Percentiles rank a stretch among this genome's conserved stretches.
Evolutionary conservation across 73 alveolate genomes (phyloP).

Genomic region (Stentor roeselii): DNA sequence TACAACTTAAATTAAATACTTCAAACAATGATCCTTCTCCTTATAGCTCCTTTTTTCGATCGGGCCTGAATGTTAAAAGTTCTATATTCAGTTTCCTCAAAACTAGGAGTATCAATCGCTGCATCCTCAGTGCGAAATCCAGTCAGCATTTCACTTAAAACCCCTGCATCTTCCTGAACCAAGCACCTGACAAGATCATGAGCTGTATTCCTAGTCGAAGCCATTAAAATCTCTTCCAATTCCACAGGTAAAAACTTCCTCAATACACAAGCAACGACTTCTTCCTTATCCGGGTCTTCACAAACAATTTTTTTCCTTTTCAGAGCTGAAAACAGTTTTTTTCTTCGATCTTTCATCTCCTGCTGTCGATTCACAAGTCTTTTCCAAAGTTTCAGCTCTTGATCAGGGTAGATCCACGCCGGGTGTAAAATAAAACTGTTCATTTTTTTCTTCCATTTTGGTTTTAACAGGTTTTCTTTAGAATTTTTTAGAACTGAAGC

Average conservation of each 20-base stretch:
- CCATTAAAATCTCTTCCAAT: slow-evolving; percentile 62
- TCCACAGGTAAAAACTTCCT: slow-evolving; percentile 49
- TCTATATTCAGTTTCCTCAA: not conserved
- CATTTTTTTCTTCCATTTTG: slow-evolving; percentile 42
- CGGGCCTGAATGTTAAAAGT: not conserved
- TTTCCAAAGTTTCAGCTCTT: slow-evolving; percentile 25
- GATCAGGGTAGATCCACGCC: slow-evolving; percentile 45
- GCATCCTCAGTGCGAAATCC: not conserved
- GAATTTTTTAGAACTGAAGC: slow-evolving; percentile 30
- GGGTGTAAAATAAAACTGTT: slow-evolving; percentile 45
- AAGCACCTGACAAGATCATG: slow-evolving; percentile 62
- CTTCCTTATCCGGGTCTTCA: slow-evolving; percentile 41
- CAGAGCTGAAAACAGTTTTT: slow-evolving; percentile 29
- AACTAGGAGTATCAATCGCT: not conserved
- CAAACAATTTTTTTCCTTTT: slow-evolving; percentile 30
- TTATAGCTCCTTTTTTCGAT: not conserved
- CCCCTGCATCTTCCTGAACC: slow-evolving; percentile 47
- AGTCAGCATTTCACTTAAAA: slow-evolving; percentile 51
- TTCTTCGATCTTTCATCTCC: slow-evolving; percentile 61
- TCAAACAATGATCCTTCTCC: not conserved
- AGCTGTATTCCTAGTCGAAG: slow-evolving; percentile 67
- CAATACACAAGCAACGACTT: slow-evolving; percentile 32
- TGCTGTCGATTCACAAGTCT: slow-evolving; percentile 50
- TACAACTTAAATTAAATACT: not conserved
- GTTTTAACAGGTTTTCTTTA: slow-evolving; percentile 23